These are phyloP conservation scores for Parietaria judaica DNA, from an alignment of 306 rosid species.

Conservation along the genomic window DNA sequence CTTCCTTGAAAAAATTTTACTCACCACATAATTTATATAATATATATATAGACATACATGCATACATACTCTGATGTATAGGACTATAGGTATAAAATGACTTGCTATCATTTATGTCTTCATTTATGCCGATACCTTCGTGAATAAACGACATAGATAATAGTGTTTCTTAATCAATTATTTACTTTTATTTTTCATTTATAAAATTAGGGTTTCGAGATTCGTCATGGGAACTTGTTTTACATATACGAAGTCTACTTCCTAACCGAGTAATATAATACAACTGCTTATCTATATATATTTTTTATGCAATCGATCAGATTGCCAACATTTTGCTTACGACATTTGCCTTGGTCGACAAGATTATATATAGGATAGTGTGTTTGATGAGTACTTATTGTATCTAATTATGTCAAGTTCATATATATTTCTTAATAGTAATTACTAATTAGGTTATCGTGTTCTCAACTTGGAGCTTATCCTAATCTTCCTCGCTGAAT, in stretches of 20 bases:
- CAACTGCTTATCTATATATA: not conserved
- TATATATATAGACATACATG: not conserved
- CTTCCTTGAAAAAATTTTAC: not conserved
- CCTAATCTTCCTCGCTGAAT: not conserved
- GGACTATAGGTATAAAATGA: not conserved
- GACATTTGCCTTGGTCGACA: no score
- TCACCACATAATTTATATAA: not conserved
- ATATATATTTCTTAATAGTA: not conserved
- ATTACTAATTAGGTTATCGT: not conserved
- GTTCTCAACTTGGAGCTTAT: not conserved
- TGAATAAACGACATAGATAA: not conserved
- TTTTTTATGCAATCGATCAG: not conserved
- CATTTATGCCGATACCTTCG: not conserved
- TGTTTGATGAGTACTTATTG: no score
- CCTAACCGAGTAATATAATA: not conserved
- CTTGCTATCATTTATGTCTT: not conserved
- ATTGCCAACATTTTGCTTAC: no score
- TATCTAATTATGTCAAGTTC: no score
- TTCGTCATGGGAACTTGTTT: not conserved
- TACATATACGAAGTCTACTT: not conserved
- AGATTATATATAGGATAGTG: no score
- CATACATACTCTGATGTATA: no score
- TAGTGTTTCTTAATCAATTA: no score
- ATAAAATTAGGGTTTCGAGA: not conserved
- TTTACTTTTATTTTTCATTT: no score